phyloP scores from a whole-genome alignment of 1,139 yeast species.

The Nakaseomyces delphensis region DNA sequence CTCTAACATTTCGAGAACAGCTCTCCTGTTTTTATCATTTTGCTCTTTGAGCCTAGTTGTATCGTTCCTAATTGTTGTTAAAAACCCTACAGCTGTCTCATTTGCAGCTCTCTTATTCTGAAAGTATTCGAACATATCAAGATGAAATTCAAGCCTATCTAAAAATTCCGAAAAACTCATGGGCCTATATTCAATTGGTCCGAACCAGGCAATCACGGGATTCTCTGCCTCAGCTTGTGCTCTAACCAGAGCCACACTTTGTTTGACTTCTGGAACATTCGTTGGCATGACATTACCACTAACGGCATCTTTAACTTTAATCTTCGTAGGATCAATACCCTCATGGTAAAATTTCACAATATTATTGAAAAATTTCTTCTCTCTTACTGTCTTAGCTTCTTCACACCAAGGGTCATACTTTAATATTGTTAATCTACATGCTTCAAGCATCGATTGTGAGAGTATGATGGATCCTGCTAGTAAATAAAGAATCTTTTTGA shows the following conservation, averaged over 20 bases:
- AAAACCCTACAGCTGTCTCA: constrained; percentile 3
- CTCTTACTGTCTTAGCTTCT: constrained; percentile 40
- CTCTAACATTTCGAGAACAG: not conserved
- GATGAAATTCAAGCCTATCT: constrained; percentile 33
- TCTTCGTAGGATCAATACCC: constrained; percentile 30
- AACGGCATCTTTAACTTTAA: constrained; percentile 27
- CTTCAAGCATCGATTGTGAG: constrained; percentile 36
- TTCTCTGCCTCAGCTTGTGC: constrained; percentile 40
- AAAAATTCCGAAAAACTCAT: constrained; percentile 44
- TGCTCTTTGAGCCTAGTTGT: constrained; percentile 10
- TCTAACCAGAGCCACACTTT: constrained; percentile 36
- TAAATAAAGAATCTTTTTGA: constrained; percentile 17
- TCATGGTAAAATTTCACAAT: constrained; percentile 30
- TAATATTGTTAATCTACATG: constrained; percentile 39
- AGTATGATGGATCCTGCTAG: constrained; percentile 24
- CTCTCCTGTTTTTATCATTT: constrained; percentile 14
- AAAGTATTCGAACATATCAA: constrained; percentile 25
- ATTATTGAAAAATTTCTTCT: constrained; percentile 31
- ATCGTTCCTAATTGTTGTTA: constrained; percentile 13
- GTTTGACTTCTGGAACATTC: constrained; percentile 30
- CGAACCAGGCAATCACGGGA: constrained; percentile 43
- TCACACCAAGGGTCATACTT: constrained; percentile 60
- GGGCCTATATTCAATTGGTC: constrained; percentile 47
- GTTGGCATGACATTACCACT: constrained; percentile 26
- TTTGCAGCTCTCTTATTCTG: constrained; percentile 16